These are phyloP conservation scores for Colletotrichum scovillei DNA, from an alignment of 2,329 filamentous ascomycete genomes.

Conservation along the genomic window DNA sequence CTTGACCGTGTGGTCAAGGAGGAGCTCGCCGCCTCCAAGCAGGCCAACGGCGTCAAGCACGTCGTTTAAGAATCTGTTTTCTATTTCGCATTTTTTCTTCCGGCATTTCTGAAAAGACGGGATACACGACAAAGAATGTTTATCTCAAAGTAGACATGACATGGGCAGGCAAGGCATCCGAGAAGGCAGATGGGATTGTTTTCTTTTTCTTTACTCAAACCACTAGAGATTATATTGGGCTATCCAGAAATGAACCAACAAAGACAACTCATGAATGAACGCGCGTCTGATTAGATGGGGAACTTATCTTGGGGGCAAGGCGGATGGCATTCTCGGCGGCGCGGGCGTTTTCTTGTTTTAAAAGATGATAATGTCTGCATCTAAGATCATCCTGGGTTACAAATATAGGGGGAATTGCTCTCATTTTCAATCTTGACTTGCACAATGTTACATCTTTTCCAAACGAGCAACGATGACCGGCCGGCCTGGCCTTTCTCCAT, in stretches of 20 bases:
- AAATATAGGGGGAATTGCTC: conserved; percentile 5
- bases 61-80: conserved; percentile 15
- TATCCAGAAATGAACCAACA: conserved; percentile 12
- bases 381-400: not conserved
- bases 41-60: conserved; percentile 30
- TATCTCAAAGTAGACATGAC: conserved; percentile 8
- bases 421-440: not conserved
- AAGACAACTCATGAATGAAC: conserved; percentile 7
- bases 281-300: not conserved
- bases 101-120: conserved; percentile 4
- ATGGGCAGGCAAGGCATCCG: not conserved
- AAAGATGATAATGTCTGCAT: not conserved
- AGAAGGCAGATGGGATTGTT: not conserved
- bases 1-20: conserved; percentile 58
- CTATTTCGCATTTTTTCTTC: not conserved
- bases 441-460: not conserved
- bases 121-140: not conserved
- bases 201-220: not conserved
- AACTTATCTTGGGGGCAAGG: not conserved
- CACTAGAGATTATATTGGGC: not conserved
- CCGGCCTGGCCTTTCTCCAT: not conserved
- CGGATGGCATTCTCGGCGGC: not conserved
- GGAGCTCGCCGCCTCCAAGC: conserved; percentile 34
- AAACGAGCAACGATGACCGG: not conserved
- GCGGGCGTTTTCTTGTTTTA: not conserved